Conservation (phyloP, 2,329 filamentous ascomycete species). For the Aspergillus brunneoviolaceus region DNA sequence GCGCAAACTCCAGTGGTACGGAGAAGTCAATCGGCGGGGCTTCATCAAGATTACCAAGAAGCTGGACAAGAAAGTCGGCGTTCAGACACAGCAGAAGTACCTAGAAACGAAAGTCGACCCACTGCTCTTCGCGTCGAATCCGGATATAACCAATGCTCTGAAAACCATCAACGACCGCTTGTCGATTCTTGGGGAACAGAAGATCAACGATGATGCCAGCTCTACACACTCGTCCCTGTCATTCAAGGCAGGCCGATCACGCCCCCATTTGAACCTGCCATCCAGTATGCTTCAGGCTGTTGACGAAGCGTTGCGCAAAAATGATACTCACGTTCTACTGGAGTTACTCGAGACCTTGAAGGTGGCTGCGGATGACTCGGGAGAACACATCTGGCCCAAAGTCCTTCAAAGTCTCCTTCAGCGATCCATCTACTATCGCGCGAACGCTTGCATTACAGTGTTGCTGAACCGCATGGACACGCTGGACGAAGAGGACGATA, state of each 20-base stretch:
- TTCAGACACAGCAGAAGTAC: constrained; percentile 78
- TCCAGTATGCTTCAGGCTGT: constrained; percentile 49
- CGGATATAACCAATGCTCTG: constrained; percentile 57
- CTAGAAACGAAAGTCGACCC: constrained; percentile 88
- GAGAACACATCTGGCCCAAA: constrained; percentile 69
- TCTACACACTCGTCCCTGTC: constrained; percentile 70
- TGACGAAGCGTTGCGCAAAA: constrained; percentile 42
- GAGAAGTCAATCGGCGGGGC: constrained; percentile 89
- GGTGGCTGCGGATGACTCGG: constrained; percentile 52
- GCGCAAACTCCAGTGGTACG: constrained; percentile 94
- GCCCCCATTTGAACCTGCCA: constrained; percentile 72
- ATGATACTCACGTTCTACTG: constrained; percentile 41
- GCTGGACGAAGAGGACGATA: constrained; percentile 83
- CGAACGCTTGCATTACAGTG: constrained; percentile 66
- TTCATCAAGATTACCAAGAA: constrained; percentile 99
- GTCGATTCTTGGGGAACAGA: constrained; percentile 73
- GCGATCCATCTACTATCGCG: constrained; percentile 67
- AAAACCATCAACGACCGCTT: constrained; percentile 87
- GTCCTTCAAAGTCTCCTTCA: constrained; percentile 46
- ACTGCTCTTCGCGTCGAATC: constrained; percentile 79
- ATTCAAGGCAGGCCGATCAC: constrained; percentile 72
- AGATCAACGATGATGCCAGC: constrained; percentile 70
- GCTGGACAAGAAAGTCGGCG: constrained; percentile 87
- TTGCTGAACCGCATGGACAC: constrained; percentile 68
- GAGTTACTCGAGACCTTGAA: constrained; percentile 60